These are phyloP conservation scores for Serendipita sp. DNA, from an alignment of 768 basidiomycete species.

Conservation along the genomic window DNA sequence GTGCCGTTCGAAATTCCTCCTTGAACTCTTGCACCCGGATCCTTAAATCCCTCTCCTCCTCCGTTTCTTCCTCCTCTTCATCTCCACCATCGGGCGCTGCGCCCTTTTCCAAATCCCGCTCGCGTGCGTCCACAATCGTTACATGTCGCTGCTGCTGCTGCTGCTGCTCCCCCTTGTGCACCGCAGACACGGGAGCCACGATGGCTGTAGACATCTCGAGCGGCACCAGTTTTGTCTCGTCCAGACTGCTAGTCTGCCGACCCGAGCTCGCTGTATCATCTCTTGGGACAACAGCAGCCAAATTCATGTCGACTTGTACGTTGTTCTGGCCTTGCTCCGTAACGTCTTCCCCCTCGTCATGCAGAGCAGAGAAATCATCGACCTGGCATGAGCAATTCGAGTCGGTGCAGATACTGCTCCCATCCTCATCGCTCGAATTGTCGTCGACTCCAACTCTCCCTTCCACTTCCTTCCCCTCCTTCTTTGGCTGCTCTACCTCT, in stretches of 20 bases:
- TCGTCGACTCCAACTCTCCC: not conserved
- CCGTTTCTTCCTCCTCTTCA: not conserved
- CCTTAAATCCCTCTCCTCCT: not conserved
- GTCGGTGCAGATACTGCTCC: not conserved
- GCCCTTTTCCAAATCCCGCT: not conserved
- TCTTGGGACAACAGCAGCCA: not conserved
- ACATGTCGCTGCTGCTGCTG: not conserved
- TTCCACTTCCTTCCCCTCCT: not conserved
- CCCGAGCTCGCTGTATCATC: too few relatives aligned
- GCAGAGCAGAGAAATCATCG: too few relatives aligned
- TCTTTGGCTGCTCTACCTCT: not conserved
- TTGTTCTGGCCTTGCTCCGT: not conserved
- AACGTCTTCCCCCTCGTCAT: not conserved
- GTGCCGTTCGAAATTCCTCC: not conserved
- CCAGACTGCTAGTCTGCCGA: too few relatives aligned
- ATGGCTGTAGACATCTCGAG: too few relatives aligned
- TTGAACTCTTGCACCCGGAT: not conserved
- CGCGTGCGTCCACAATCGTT: not conserved
- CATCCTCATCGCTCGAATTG: not conserved
- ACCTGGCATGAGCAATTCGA: not conserved
- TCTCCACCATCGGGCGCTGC: not conserved
- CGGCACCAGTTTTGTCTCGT: too few relatives aligned
- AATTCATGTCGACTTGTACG: not conserved
- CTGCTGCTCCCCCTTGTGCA: not conserved
- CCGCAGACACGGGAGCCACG: too few relatives aligned